Evolutionary conservation across 2,329 filamentous ascomycete species (phyloP).

Genomic region (Penicillium expansum): DNA sequence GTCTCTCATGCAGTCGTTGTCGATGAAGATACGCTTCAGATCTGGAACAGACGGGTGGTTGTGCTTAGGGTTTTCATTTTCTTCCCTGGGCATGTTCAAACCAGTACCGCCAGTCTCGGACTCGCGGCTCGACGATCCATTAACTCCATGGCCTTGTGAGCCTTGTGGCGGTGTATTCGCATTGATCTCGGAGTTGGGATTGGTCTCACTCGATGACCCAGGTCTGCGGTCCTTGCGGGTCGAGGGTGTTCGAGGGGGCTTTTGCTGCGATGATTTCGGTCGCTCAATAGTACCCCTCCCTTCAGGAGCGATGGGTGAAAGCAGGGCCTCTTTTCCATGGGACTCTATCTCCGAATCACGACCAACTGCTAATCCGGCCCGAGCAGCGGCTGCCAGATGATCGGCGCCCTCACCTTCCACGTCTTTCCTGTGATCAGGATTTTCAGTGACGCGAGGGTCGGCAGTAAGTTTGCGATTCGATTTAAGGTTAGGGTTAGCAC

Average conservation of each 20-base stretch:
- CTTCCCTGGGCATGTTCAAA: slow-evolving; percentile 49
- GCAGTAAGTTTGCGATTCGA: slow-evolving; percentile 54
- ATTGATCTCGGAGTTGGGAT: slow-evolving; percentile 21
- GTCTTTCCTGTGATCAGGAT: slow-evolving; percentile 66
- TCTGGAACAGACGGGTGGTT: slow-evolving; percentile 56
- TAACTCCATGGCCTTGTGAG: slow-evolving; percentile 56
- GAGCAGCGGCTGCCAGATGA: slow-evolving; percentile 66
- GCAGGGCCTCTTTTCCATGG: slow-evolving; percentile 66
- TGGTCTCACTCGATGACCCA: slow-evolving; percentile 13
- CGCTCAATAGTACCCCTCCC: slow-evolving; percentile 59
- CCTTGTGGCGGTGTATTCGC: slow-evolving; percentile 22
- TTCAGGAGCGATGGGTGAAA: slow-evolving; percentile 62
- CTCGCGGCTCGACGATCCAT: slow-evolving; percentile 69
- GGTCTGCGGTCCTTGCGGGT: slow-evolving; percentile 20
- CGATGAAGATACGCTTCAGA: slow-evolving; percentile 69
- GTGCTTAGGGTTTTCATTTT: slow-evolving; percentile 51
- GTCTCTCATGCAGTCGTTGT: slow-evolving; percentile 92
- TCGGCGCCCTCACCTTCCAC: slow-evolving; percentile 76
- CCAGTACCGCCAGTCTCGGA: slow-evolving; percentile 82
- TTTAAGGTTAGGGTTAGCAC: slow-evolving; percentile 57
- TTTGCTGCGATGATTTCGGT: slow-evolving; percentile 48
- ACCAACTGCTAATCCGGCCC: slow-evolving; percentile 59
- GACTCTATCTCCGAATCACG: slow-evolving; percentile 69
- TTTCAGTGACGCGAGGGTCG: slow-evolving; percentile 60
- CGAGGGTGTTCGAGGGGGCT: slow-evolving; percentile 16